These are phyloP conservation scores for Roridomyces roridus DNA, from an alignment of 768 basidiomycete genomes.

Conservation along the genomic window DNA sequence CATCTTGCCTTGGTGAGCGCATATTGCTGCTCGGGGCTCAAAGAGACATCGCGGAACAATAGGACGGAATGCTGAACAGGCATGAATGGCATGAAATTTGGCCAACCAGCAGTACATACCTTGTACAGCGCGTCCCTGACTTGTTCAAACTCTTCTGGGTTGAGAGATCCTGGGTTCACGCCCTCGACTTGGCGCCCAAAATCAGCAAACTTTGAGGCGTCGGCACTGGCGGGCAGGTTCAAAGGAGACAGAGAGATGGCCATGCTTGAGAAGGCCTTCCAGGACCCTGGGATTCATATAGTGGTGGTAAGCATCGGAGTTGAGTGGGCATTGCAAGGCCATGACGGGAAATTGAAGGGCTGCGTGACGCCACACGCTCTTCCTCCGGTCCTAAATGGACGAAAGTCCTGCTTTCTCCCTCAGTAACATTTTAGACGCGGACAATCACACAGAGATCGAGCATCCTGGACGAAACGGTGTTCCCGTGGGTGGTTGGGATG, in stretches of 20 bases:
- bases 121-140: slow-evolving; percentile 79
- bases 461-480: slow-evolving; percentile 51
- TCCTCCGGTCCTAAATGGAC: slow-evolving; percentile 13
- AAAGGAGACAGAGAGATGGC: slow-evolving; percentile 70
- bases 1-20: slow-evolving; percentile 76
- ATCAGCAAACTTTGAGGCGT: slow-evolving; percentile 65
- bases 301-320: too few species aligned
- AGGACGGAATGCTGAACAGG: slow-evolving; percentile 66
- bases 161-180: slow-evolving; percentile 67
- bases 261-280: slow-evolving; percentile 44
- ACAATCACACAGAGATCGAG: slow-evolving; percentile 67
- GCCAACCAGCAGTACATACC: slow-evolving; percentile 44
- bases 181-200: slow-evolving; percentile 84
- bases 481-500: slow-evolving; percentile 67
- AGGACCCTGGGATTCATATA: too few species aligned
- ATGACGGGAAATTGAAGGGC: too few species aligned
- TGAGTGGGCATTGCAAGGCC: too few species aligned
- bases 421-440: slow-evolving; percentile 66
- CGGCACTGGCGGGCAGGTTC: slow-evolving; percentile 74
- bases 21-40: slow-evolving; percentile 86
- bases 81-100: background rate
- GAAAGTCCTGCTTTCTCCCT: slow-evolving; percentile 55
- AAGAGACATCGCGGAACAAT: slow-evolving; percentile 70
- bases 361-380: background rate
- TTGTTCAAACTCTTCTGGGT: slow-evolving; percentile 66